phyloP scores from a whole-genome alignment of 1,284 basidiomycete species.

The Leccinum huronense region DNA sequence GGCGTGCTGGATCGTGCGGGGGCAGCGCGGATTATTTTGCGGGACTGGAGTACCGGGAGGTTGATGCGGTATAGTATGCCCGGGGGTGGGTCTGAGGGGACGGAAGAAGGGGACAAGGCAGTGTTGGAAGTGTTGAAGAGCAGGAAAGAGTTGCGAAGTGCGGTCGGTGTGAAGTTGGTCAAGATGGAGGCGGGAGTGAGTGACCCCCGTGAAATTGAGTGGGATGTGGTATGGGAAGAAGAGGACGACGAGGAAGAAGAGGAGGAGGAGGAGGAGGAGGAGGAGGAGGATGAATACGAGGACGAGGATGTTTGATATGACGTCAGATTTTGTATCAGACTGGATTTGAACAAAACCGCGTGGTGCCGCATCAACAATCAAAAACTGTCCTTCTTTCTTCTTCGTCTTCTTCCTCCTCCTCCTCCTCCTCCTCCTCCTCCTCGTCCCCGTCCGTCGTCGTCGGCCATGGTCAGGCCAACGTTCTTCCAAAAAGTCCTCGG shows the following conservation, averaged over 20 bases:
- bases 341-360: constrained; percentile 28
- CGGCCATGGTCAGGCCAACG: constrained; percentile 32
- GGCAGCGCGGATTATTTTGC: constrained; percentile 80
- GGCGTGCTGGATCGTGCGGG: constrained; percentile 77
- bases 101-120: constrained; percentile 41
- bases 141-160: constrained; percentile 64
- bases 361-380: constrained; percentile 9
- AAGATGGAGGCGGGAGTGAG: constrained; percentile 50
- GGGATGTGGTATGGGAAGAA: constrained; percentile 56
- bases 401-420: constrained; percentile 8
- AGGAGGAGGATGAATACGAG: constrained; percentile 32
- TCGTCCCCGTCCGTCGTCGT: constrained; percentile 2
- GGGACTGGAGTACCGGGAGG: constrained; percentile 86
- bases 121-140: constrained; percentile 51
- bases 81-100: constrained; percentile 36
- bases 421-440: constrained; percentile 9
- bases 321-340: constrained; percentile 29
- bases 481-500: constrained; percentile 33
- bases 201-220: constrained; percentile 52
- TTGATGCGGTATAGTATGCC: constrained; percentile 79
- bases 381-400: constrained; percentile 5
- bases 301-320: constrained; percentile 30
- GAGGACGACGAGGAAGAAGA: constrained; percentile 33
- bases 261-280: constrained; percentile 33
- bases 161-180: constrained; percentile 50